These are phyloP conservation scores for Phytophthora meadii DNA, from an alignment of 352 stramenopile genomes.

Conservation along the genomic window DNA sequence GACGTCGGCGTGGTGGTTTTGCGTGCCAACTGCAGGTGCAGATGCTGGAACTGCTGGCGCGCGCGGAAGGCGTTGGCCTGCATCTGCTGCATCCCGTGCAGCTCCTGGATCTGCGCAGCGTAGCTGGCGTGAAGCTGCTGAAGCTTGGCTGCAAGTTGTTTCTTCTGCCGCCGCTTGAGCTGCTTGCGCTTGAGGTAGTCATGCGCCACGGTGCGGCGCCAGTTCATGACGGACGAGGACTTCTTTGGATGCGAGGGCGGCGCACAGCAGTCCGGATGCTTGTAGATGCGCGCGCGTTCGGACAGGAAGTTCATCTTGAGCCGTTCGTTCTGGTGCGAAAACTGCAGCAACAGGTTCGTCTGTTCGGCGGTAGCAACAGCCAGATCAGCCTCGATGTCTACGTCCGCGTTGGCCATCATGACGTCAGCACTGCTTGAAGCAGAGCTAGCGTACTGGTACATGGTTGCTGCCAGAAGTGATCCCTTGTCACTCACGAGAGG, in stretches of 20 bases:
- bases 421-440: conserved; percentile 4
- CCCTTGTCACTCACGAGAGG: conserved; percentile 49
- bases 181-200: conserved; percentile 74
- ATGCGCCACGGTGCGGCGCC: conserved; percentile 53
- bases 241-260: conserved; percentile 36
- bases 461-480: conserved; percentile 45
- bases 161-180: conserved; percentile 76
- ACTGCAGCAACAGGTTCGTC: conserved; percentile 49
- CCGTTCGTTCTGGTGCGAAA: conserved; percentile 57
- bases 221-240: conserved; percentile 45
- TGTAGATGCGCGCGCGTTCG: conserved; percentile 58
- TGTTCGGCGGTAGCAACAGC: conserved; percentile 40
- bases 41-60: conserved; percentile 49
- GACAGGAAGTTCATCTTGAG: conserved; percentile 55
- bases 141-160: conserved; percentile 62
- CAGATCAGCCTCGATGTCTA: conserved; percentile 12
- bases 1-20: conserved; percentile 14
- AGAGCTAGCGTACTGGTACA: conserved; percentile 48
- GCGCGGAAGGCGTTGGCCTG: conserved; percentile 56
- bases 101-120: conserved; percentile 45
- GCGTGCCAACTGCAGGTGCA: conserved; percentile 32
- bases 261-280: conserved; percentile 52
- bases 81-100: conserved; percentile 57
- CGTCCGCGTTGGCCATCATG: conserved; percentile 7
- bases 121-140: conserved; percentile 58